These are phyloP conservation scores for Alternaria alternata DNA, from an alignment of 2,329 filamentous ascomycete species.

Conservation along the genomic window DNA sequence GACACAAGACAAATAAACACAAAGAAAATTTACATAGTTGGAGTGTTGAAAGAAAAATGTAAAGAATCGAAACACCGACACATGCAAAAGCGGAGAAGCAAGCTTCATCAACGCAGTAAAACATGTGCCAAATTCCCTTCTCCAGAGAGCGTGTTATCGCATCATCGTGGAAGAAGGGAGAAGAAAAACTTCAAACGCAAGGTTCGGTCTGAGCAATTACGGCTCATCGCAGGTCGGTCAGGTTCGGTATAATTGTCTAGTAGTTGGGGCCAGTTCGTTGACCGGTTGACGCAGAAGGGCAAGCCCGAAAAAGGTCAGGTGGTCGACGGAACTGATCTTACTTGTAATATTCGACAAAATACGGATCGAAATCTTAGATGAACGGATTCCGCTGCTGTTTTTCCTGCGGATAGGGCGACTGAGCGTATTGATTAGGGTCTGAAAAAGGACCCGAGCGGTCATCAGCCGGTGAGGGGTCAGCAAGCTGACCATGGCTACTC, in stretches of 20 bases:
- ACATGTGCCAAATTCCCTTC: constrained; percentile 33
- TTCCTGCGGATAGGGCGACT: constrained; percentile 29
- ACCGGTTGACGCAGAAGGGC: constrained; percentile 54
- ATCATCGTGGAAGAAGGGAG: constrained; percentile 38
- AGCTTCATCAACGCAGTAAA: constrained; percentile 50
- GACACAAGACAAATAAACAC: constrained; percentile 47
- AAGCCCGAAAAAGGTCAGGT: constrained; percentile 57
- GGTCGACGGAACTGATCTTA: constrained; percentile 22
- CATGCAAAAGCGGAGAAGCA: constrained; percentile 36
- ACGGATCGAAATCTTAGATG: constrained; percentile 42
- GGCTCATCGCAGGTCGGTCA: constrained; percentile 48
- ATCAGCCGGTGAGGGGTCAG: constrained; percentile 53
- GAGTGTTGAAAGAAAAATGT: constrained; percentile 29
- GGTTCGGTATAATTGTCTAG: constrained; percentile 23
- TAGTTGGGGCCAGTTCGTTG: constrained; percentile 19
- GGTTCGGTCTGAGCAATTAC: constrained; percentile 55
- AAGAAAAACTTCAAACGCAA: constrained; percentile 48
- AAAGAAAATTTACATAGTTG: constrained; percentile 37
- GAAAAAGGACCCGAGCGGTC: constrained; percentile 48
- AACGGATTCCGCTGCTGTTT: constrained; percentile 49
- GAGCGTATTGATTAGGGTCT: constrained; percentile 19
- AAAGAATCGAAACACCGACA: constrained; percentile 48
- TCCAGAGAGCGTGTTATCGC: constrained; percentile 47
- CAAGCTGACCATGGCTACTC: constrained; percentile 57
- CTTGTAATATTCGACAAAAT: constrained; percentile 24